phyloP scores from a whole-genome alignment of 148 eudicot genomes.

The Vaccinium myrtillus region DNA sequence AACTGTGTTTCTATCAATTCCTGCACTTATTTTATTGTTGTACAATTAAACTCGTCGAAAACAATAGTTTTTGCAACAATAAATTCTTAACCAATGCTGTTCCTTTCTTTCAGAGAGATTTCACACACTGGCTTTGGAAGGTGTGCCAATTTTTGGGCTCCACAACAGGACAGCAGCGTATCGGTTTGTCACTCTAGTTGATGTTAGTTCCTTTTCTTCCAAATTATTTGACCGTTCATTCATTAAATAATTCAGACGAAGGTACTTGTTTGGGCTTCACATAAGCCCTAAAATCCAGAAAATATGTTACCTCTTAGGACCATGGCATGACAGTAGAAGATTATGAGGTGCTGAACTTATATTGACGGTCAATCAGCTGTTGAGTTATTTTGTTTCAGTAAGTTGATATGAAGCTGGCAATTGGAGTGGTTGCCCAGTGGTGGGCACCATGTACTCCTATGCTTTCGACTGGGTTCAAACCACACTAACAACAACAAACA shows the following conservation, averaged over 20 bases:
- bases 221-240: neutral
- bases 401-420: neutral
- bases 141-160: conserved; percentile 75
- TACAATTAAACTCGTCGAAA: neutral
- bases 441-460: no score
- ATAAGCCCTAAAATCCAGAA: neutral
- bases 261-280: neutral
- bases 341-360: neutral
- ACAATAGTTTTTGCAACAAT: neutral
- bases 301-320: neutral
- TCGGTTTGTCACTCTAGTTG: conserved; percentile 92
- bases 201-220: conserved; percentile 55
- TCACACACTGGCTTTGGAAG: conserved; percentile 85
- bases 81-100: neutral
- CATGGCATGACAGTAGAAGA: neutral
- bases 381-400: neutral
- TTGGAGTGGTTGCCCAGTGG: no score
- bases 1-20: neutral
- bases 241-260: neutral
- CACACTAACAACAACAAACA: no score
- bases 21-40: neutral
- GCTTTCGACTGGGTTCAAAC: no score
- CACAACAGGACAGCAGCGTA: conserved; percentile 89
- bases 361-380: neutral
- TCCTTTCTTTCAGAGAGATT: conserved; percentile 55